Conservation (phyloP, 2,329 filamentous ascomycete species). For the Pseudogymnoascus sp. region DNA sequence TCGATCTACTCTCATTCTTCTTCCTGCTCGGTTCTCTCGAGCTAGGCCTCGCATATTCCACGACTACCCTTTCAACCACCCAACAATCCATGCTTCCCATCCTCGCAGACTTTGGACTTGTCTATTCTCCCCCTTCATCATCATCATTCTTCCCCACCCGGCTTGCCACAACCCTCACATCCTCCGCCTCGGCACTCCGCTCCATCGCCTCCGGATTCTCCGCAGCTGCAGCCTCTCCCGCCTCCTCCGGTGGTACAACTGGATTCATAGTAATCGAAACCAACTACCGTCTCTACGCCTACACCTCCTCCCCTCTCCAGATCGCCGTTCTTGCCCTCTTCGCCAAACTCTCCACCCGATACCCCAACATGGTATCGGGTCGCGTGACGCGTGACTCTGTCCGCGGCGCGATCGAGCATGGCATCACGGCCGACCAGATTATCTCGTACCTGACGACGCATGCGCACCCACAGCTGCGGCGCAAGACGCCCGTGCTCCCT, state of each 20-base stretch:
- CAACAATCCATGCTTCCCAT: constrained; percentile 86
- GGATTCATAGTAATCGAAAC: constrained; percentile 96
- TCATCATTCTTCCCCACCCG: constrained; percentile 82
- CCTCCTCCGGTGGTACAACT: constrained; percentile 39
- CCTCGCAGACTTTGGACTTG: constrained; percentile 84
- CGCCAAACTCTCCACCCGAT: constrained; percentile 78
- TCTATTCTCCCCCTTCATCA: constrained; percentile 62
- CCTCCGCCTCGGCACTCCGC: constrained; percentile 61
- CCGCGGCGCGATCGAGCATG: constrained; percentile 76
- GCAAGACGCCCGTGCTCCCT: constrained; percentile 67
- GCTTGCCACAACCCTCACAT: constrained; percentile 87
- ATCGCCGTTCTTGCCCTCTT: constrained; percentile 93
- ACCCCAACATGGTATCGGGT: constrained; percentile 88
- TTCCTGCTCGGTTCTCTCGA: constrained; percentile 93
- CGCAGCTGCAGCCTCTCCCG: constrained; percentile 44
- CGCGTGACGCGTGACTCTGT: constrained; percentile 86
- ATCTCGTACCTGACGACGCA: constrained; percentile 88
- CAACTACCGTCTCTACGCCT: constrained; percentile 95
- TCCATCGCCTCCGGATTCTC: constrained; percentile 63
- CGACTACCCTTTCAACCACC: constrained; percentile 70
- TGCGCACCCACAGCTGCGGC: constrained; percentile 87
- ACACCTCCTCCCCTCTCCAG: constrained; percentile 87
- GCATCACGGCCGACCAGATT: constrained; percentile 93
- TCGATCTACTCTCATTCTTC: constrained; percentile 92
- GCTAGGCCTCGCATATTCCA: constrained; percentile 85